Conservation (phyloP, 73 alveolate species). For the Stentor roeselii region DNA sequence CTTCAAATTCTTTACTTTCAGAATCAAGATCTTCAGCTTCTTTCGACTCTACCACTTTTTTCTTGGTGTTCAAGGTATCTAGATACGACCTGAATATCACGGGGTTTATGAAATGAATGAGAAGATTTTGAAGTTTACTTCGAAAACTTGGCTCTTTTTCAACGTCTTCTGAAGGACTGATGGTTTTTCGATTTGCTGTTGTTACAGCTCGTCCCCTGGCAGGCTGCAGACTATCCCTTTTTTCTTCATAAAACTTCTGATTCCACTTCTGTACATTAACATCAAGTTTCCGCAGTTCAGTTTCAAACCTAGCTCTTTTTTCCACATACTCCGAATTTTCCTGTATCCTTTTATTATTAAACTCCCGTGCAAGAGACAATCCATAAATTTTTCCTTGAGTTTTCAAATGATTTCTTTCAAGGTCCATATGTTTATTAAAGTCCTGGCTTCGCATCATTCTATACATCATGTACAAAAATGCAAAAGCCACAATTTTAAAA, state of each 20-base stretch:
- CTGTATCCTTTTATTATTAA: not conserved
- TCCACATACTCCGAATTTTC: not conserved
- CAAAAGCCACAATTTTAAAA: slow-evolving; percentile 14
- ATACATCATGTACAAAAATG: slow-evolving; percentile 21
- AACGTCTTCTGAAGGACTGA: not conserved
- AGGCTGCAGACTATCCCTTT: not conserved
- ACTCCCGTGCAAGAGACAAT: not conserved
- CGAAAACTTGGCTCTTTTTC: not conserved
- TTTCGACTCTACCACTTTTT: not conserved
- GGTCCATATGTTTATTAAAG: not conserved
- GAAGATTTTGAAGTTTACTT: slow-evolving; percentile 4
- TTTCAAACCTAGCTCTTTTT: slow-evolving; percentile 19
- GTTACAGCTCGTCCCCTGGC: not conserved
- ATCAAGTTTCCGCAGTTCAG: slow-evolving; percentile 1
- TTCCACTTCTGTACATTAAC: not conserved
- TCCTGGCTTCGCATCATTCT: slow-evolving; percentile 20
- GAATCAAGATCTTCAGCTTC: not conserved
- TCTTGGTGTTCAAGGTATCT: not conserved
- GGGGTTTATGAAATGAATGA: not conserved
- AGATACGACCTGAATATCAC: slow-evolving; percentile 20
- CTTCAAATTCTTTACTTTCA: not conserved
- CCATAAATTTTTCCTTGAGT: not conserved
- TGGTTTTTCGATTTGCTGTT: not conserved
- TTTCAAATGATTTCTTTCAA: not conserved
- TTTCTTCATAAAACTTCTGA: not conserved